Base-by-base conservation (phyloP, 2,329 filamentous ascomycete genomes). In the Ascochyta clinopodiicola region DNA sequence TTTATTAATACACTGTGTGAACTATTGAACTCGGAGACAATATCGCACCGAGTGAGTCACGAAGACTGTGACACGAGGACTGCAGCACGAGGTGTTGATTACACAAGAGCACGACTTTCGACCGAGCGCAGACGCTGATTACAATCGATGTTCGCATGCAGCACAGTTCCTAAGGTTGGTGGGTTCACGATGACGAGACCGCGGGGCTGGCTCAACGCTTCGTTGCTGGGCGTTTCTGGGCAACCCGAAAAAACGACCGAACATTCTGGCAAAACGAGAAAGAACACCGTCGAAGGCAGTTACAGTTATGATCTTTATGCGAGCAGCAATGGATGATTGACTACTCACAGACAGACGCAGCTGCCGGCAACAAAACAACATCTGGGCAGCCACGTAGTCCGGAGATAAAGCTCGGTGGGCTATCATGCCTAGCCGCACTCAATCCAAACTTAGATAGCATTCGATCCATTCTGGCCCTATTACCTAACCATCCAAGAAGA, bases 191-290 rank as follows among this genome's bases (percentile, higher is more conserved):
- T 67, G 64, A 66, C 64, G 61, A 55, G 21, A 51, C 40, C 50
- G 59, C 54, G 61, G 48, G 45, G 35, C 45, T 45, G 50, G 49
- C 56, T 48, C 54, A 42, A 57, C 51, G 39, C 43, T 59, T 50
- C 57, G 56, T 53, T 56, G 48, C 59, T 66, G 61, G 62, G 61
- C 62, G 53, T 51, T 42, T 40, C 62, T 64, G 35, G 61, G 64
- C 63, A 44, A 36, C 47, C 56, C 58, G 59, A 66, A 39, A 58
- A 40, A 53, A 45, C 45, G 34, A 39, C 61, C 59, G 63, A 66
- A 46, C 6, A 19, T 57, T 63, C 49, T 57, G 37, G 47, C 44
- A 39, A 17, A 45, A 29, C 7, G 19, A 22, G 13, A 34, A 19
- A 22, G 19, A 22, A 22, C 17, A 22, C 9, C 9, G 25, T 9